Conservation (phyloP, 495 filamentous ascomycete species). For the Emericellopsis terricola region DNA sequence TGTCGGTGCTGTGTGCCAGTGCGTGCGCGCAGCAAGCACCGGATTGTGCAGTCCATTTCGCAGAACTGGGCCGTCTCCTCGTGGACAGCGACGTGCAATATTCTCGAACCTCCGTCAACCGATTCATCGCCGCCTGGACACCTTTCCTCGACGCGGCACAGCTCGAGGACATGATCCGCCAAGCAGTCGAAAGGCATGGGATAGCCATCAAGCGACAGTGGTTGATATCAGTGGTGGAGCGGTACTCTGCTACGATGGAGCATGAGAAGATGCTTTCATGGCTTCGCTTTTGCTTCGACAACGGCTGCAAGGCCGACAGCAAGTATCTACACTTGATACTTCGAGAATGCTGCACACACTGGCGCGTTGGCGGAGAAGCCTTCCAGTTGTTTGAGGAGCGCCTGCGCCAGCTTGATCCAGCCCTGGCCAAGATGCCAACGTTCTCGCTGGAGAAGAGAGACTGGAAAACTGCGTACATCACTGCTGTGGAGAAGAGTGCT, state of each 20-base stretch:
- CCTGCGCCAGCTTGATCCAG: not conserved
- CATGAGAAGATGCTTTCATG: conserved; percentile 1
- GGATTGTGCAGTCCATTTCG: too few species aligned
- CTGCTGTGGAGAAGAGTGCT: not conserved
- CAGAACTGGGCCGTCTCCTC: too few species aligned
- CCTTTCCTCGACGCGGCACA: too few species aligned
- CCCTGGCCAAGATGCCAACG: not conserved
- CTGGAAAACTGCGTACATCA: not conserved
- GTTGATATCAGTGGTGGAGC: not conserved
- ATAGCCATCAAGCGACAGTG: not conserved
- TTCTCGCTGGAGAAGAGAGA: too few species aligned
- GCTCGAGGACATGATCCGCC: not conserved
- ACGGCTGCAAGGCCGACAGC: not conserved
- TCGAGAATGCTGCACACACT: not conserved
- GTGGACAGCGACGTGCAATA: too few species aligned
- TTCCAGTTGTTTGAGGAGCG: not conserved
- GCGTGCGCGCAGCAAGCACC: too few species aligned
- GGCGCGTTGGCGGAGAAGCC: not conserved
- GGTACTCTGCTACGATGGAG: not conserved
- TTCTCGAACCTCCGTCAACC: too few species aligned
- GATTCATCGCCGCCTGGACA: too few species aligned
- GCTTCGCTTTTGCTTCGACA: not conserved
- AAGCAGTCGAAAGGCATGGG: not conserved
- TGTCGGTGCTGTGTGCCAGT: too few species aligned
- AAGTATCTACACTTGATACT: not conserved